Evolutionary conservation across 2,329 filamentous ascomycete species (phyloP).

Genomic region (Neurospora crassa): DNA sequence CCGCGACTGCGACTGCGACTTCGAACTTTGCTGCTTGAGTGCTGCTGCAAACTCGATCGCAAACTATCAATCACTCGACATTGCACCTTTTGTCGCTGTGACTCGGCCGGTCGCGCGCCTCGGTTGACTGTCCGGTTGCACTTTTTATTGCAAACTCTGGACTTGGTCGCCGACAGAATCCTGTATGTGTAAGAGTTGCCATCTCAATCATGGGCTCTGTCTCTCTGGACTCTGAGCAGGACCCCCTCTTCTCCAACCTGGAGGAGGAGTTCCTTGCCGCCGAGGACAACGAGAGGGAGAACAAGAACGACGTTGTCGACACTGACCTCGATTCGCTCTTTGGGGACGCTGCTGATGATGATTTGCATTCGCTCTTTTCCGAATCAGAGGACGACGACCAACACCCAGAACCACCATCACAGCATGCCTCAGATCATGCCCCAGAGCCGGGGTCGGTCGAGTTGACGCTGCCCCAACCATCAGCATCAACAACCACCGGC

Average conservation of each 20-base stretch:
- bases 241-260: background rate
- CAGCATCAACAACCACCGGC: background rate
- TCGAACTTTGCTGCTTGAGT: background rate
- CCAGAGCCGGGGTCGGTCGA: background rate
- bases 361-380: conserved; percentile 15
- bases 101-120: background rate
- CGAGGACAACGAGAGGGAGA: background rate
- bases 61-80: background rate
- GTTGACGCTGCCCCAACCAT: background rate
- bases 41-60: background rate
- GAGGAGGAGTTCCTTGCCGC: background rate
- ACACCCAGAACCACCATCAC: background rate
- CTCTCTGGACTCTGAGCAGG: background rate
- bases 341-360: conserved; percentile 10
- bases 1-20: background rate
- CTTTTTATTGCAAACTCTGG: background rate
- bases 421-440: background rate
- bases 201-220: background rate
- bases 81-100: background rate
- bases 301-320: background rate
- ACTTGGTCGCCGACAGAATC: background rate
- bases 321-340: conserved; percentile 15
- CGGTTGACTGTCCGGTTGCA: background rate
- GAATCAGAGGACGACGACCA: conserved; percentile 6
- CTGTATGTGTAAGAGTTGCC: background rate